Percentiles rank a stretch among this genome's conserved stretches.
Conservation (phyloP, 2,329 filamentous ascomycete species). For the Diaporthe ilicicola region DNA sequence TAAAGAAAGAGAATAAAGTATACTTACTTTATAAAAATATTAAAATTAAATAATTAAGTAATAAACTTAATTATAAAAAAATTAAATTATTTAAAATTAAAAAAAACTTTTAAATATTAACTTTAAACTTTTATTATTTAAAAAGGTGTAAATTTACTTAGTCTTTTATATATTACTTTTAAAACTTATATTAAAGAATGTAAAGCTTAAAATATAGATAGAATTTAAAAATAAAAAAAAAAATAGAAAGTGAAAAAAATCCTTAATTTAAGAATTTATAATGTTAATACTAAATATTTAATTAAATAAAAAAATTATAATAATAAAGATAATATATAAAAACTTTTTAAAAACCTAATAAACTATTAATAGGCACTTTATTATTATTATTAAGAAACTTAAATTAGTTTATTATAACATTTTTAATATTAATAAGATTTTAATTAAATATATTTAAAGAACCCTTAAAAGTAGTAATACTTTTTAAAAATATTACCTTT, state of each 20-base stretch:
- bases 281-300: not conserved
- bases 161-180: no score
- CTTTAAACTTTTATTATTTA: no score
- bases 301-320: not conserved
- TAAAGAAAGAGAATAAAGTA: no score
- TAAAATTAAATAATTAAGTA: no score
- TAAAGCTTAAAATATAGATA: not conserved
- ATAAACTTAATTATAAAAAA: no score
- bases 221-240: not conserved
- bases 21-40: no score
- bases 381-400: not conserved
- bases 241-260: no score
- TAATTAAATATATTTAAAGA: not conserved
- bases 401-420: not conserved
- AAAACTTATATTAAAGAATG: not conserved
- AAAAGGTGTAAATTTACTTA: no score
- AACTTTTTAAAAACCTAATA: not conserved
- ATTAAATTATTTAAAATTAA: no score
- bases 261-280: not conserved
- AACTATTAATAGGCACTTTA: not conserved
- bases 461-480: not conserved
- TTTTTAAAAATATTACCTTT: not conserved
- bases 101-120: no score
- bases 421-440: not conserved
- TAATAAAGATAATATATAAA: not conserved